Conservation (phyloP, 176 grass and related monocot species). For the Avena eriantha region DNA sequence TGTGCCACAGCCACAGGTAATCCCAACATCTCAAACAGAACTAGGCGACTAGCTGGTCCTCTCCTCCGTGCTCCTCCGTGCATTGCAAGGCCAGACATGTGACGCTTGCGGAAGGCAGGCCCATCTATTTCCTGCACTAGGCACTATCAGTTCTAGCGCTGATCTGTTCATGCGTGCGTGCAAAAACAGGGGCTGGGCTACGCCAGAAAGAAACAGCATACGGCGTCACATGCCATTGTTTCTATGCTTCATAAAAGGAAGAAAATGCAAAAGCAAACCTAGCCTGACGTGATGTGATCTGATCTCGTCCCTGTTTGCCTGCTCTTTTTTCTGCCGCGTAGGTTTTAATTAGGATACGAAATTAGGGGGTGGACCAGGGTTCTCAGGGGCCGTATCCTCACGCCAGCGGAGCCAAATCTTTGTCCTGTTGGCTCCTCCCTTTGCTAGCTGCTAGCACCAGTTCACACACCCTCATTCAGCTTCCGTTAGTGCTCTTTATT, state of each 20-base stretch:
- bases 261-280: neutral
- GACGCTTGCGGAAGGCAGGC: neutral
- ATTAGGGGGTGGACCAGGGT: neutral
- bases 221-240: conserved; percentile 15
- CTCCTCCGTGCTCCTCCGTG: neutral
- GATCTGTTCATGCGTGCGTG: neutral
- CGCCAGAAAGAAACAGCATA: neutral
- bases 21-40: too few species aligned
- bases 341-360: neutral
- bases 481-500: neutral
- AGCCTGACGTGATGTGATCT: neutral
- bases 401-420: conserved; percentile 36
- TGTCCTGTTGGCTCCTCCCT: conserved; percentile 12
- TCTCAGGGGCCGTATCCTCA: neutral
- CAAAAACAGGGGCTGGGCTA: neutral
- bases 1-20: neutral
- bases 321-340: neutral
- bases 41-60: too few species aligned
- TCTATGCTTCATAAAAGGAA: neutral
- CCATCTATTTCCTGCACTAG: neutral
- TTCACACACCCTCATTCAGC: neutral
- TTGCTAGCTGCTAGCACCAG: neutral
- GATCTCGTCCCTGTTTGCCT: conserved; percentile 1
- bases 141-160: neutral
- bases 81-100: neutral